phyloP scores from a whole-genome alignment of 306 rosid species.

The Alnus rubra region DNA sequence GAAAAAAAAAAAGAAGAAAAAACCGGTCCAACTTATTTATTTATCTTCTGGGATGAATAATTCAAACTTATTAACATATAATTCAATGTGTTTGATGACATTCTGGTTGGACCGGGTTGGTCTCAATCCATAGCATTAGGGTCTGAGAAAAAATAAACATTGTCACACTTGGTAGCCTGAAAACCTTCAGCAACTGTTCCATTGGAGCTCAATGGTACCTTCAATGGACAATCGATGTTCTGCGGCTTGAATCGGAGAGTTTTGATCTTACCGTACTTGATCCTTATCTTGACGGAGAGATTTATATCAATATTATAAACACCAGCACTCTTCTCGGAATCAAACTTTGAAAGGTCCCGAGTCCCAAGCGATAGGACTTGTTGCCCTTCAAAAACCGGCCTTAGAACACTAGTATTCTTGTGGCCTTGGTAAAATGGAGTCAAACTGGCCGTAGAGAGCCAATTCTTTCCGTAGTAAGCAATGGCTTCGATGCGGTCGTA shows the following conservation, averaged over 20 bases:
- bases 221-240: slow-evolving; percentile 50
- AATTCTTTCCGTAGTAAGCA: slow-evolving; percentile 37
- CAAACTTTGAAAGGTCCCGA: slow-evolving; percentile 22
- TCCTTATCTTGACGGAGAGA: slow-evolving; percentile 53
- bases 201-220: slow-evolving; percentile 40
- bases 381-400: slow-evolving; percentile 45
- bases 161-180: slow-evolving; percentile 47
- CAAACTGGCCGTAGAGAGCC: slow-evolving; percentile 21
- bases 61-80: too few relatives aligned
- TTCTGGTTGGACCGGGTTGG: too few relatives aligned
- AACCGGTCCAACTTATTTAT: background rate
- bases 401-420: slow-evolving; percentile 46
- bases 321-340: slow-evolving; percentile 37
- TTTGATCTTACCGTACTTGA: slow-evolving; percentile 52
- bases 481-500: slow-evolving; percentile 63
- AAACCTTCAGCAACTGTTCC: slow-evolving; percentile 33
- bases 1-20: too few relatives aligned
- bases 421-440: slow-evolving; percentile 61
- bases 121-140: background rate
- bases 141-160: background rate
- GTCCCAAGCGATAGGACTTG: slow-evolving; percentile 19
- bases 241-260: slow-evolving; percentile 45
- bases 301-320: slow-evolving; percentile 48
- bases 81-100: too few relatives aligned
- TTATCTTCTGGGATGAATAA: background rate